A percentile compares a stretch with the other conserved stretches of the same genome.
Evolutionary conservation across 169 alveolate species (phyloP).

Genomic region (Cardiosporidium cionae): DNA sequence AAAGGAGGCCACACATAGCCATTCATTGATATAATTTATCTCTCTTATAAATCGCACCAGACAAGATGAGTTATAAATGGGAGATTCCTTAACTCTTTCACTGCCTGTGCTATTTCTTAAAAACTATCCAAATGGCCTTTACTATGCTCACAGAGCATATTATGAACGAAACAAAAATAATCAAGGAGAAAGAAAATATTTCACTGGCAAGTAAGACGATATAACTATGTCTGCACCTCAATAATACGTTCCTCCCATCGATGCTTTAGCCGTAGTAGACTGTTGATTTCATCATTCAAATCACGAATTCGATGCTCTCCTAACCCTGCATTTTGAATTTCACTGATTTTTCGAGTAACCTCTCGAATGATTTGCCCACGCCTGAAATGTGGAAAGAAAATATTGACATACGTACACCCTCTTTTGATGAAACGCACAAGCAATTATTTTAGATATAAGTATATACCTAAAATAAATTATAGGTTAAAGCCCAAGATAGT

Average conservation of each 20-base stretch:
- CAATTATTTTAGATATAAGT: neutral
- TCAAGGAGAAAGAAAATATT: too few relatives aligned
- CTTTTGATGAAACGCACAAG: neutral
- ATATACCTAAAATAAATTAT: neutral
- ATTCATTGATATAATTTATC: too few relatives aligned
- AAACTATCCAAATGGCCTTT: too few relatives aligned
- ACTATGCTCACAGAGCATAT: too few relatives aligned
- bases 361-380: conserved; percentile 52
- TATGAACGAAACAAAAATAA: too few relatives aligned
- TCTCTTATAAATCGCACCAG: too few relatives aligned
- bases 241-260: conserved; percentile 80
- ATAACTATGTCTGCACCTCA: too few relatives aligned
- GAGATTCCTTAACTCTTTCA: too few relatives aligned
- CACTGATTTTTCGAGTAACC: conserved; percentile 58
- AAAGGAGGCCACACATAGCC: too few relatives aligned
- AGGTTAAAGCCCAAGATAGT: neutral
- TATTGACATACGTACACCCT: neutral
- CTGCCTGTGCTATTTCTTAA: too few relatives aligned
- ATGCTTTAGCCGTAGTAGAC: conserved; percentile 66
- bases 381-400: conserved; percentile 27
- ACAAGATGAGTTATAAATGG: too few relatives aligned
- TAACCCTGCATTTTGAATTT: conserved; percentile 70
- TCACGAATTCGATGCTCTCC: conserved; percentile 81
- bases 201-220: too few relatives aligned
- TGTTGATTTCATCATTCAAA: conserved; percentile 80